Base-by-base conservation (phyloP, 2,329 filamentous ascomycete species). In the Penicillium sp. region DNA sequence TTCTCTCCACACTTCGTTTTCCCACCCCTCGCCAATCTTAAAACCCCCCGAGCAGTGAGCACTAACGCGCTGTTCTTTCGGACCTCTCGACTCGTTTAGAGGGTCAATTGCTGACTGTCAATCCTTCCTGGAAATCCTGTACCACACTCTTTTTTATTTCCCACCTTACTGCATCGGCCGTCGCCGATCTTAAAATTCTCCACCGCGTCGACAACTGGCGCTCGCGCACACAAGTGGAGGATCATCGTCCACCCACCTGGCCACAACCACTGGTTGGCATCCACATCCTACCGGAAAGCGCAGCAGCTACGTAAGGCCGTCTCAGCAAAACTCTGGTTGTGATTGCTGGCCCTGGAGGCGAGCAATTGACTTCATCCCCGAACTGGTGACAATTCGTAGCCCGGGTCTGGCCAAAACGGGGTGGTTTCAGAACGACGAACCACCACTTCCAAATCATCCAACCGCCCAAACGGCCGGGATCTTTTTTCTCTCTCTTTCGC, bases 181-280 rank as follows among this genome's bases (percentile, higher is more conserved):
- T 48, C 51, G 56, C 56, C 50, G 56, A 58, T 58, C 56, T 5
- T n/a, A 20, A 20, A 42, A 25, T 47, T 47, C 42, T 58, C 56
- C 56, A 58, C 56, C 39, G 17, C 50, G 17, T 41, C 35, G 17
- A 31, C 37, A 35, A 37, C 48, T 12, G 41, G 47, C 25, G 14
- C 31, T 31, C 38, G 39, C 54, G 28, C 35, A 52, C 48, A 50
- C 34, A 49, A 50, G n/a, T 50, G 48, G 48, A 37, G 11, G 48
- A 50, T 37, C 48, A 50, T 50, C 48, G 20, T 50, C 31, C 31
- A 37, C 28, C 34, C n/a, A 14, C 31, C 47, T 35, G 47, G 47
- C 20, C 34, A 35, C 12, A 12, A 17, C n/a, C 22, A 35, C 31
- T 37, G 31, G 31, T 50, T 7, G 31, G 31, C 48, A 50, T 25